Percentiles rank a stretch among this genome's conserved stretches.
Evolutionary conservation across 495 filamentous ascomycete species (phyloP).

Genomic region (Penicillium argentinense): DNA sequence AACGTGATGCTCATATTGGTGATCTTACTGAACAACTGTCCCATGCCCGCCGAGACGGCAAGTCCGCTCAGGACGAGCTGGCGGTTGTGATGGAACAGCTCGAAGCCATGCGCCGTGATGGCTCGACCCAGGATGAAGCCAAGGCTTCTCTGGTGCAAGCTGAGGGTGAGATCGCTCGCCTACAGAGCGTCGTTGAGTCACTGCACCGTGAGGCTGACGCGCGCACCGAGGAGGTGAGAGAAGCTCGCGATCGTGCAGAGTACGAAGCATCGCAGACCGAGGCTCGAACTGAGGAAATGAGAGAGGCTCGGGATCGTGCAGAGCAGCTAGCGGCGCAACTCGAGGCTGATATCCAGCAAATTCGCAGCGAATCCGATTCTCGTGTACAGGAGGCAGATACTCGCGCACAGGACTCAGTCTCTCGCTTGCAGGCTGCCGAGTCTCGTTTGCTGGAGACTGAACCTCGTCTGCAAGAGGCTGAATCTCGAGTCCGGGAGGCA

Average conservation of each 20-base stretch:
- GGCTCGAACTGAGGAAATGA: constrained; percentile 9
- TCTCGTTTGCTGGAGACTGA: constrained; percentile 1
- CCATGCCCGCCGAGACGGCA: constrained; percentile 37
- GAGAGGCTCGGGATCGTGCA: constrained; percentile 25
- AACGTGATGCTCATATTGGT: constrained; percentile 55
- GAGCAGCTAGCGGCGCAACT: constrained; percentile 36
- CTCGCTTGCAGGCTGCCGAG: background rate
- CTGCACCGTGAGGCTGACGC: constrained; percentile 30
- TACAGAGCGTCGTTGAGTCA: constrained; percentile 29
- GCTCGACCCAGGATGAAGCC: constrained; percentile 22
- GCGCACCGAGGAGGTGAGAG: constrained; percentile 28
- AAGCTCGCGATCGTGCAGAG: constrained; percentile 12
- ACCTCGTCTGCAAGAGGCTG: background rate
- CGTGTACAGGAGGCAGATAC: constrained; percentile 29
- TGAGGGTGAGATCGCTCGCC: constrained; percentile 50
- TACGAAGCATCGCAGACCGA: constrained; percentile 12
- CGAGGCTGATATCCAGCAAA: constrained; percentile 39
- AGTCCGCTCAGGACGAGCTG: constrained; percentile 43
- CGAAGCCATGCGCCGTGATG: constrained; percentile 40
- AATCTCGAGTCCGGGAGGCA: background rate
- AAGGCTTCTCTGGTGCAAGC: constrained; percentile 46
- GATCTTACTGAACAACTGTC: constrained; percentile 51
- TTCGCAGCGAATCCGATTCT: constrained; percentile 34
- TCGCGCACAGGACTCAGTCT: background rate
- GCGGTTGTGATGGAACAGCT: constrained; percentile 46